Percentiles rank a stretch among this genome's conserved stretches.
phyloP scores from a whole-genome alignment of 2,329 filamentous ascomycete genomes.

The Cladosporium colombiae region DNA sequence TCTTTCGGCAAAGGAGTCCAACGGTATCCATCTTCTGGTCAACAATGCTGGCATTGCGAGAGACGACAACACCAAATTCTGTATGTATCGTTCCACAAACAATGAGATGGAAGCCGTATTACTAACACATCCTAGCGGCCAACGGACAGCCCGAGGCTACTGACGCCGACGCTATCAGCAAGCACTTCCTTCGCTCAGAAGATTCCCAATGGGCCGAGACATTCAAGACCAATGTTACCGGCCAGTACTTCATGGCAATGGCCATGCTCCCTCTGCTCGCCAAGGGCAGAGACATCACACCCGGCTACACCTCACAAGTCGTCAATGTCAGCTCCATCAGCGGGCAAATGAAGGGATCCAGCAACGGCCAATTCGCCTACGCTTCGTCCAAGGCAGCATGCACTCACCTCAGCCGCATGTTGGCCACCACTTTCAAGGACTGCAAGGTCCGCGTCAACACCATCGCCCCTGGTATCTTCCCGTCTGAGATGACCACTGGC shows the following conservation, averaged over 20 bases:
- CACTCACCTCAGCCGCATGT: constrained; percentile 49
- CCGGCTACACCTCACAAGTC: constrained; percentile 52
- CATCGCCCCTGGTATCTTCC: constrained; percentile 49
- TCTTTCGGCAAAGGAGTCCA: constrained; percentile 48
- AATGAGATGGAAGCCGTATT: background rate
- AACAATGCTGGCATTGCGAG: constrained; percentile 57
- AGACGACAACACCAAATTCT: constrained; percentile 55
- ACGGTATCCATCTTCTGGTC: constrained; percentile 56
- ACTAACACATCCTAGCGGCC: constrained; percentile 26
- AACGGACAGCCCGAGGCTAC: constrained; percentile 53
- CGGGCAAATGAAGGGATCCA: constrained; percentile 53
- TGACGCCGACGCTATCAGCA: constrained; percentile 49
- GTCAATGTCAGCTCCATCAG: constrained; percentile 57
- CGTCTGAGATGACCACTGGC: constrained; percentile 52
- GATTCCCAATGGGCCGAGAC: constrained; percentile 52
- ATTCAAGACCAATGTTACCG: constrained; percentile 54
- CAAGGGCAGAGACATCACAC: constrained; percentile 48
- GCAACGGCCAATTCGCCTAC: constrained; percentile 55
- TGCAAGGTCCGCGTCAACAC: constrained; percentile 47
- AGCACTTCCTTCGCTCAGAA: constrained; percentile 53
- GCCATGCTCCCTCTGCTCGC: constrained; percentile 57
- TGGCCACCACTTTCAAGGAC: constrained; percentile 47
- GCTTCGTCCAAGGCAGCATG: constrained; percentile 53
- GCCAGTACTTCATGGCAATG: constrained; percentile 55
- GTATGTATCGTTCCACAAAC: constrained; percentile 22